A percentile compares a stretch with the other conserved stretches of the same genome.
Evolutionary conservation across 1,284 basidiomycete species (phyloP).

Genomic region (Sporisorium iseilematis-ciliati): DNA sequence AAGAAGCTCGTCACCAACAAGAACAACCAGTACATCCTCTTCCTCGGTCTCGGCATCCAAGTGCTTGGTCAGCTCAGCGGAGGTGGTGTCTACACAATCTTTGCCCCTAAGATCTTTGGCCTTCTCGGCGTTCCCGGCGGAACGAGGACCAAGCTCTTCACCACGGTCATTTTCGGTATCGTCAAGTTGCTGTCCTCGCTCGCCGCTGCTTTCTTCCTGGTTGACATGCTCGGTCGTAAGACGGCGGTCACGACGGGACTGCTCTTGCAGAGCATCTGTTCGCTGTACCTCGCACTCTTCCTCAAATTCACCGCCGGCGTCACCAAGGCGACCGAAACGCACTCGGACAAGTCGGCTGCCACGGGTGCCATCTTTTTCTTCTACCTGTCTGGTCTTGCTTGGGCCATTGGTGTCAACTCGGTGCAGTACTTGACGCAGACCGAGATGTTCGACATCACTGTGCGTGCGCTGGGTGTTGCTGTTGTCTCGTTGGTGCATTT

Average conservation of each 20-base stretch:
- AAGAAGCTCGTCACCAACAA: slow-evolving; percentile 49
- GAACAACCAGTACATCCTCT: slow-evolving; percentile 52
- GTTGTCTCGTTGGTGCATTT: slow-evolving; percentile 53
- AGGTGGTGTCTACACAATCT: slow-evolving; percentile 53
- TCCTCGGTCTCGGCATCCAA: slow-evolving; percentile 54
- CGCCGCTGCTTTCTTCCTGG: slow-evolving; percentile 55
- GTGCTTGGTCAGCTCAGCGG: slow-evolving; percentile 56
- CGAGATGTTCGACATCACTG: slow-evolving; percentile 50
- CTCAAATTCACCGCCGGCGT: slow-evolving; percentile 42
- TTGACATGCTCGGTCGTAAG: slow-evolving; percentile 55
- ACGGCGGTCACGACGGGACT: slow-evolving; percentile 49
- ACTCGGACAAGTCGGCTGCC: slow-evolving; percentile 38
- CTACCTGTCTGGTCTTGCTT: slow-evolving; percentile 52
- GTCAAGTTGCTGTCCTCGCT: slow-evolving; percentile 59
- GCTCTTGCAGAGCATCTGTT: slow-evolving; percentile 37
- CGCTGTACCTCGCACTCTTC: slow-evolving; percentile 54
- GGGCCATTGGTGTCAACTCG: slow-evolving; percentile 58
- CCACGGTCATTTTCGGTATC: slow-evolving; percentile 55
- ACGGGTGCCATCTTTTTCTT: slow-evolving; percentile 55
- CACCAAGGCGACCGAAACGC: slow-evolving; percentile 43
- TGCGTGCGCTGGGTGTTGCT: slow-evolving; percentile 49
- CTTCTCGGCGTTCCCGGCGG: slow-evolving; percentile 49
- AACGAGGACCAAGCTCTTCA: slow-evolving; percentile 44
- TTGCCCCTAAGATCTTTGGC: slow-evolving; percentile 54
- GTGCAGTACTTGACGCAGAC: slow-evolving; percentile 56